A percentile compares a stretch with the other conserved stretches of the same genome.
phyloP scores from a whole-genome alignment of 257 asterid species.

The Solanum clarkiae region DNA sequence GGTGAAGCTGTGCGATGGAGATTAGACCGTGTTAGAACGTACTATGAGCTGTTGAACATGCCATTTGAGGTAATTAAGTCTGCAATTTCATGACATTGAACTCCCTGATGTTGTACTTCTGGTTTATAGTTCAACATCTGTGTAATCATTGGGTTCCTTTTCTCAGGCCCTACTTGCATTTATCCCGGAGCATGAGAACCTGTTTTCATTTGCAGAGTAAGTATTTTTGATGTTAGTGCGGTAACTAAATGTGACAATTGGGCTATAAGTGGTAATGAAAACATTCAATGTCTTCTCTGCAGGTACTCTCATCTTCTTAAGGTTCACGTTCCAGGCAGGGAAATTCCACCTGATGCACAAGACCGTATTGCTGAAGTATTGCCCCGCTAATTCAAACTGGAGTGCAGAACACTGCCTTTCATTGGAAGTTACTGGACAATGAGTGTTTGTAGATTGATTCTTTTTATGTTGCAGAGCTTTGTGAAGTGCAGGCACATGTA shows the following conservation, averaged over 20 bases:
- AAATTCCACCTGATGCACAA: slow-evolving; percentile 74
- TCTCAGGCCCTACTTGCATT: slow-evolving; percentile 89
- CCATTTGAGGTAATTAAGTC: slow-evolving; percentile 78
- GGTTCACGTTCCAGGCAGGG: slow-evolving; percentile 90
- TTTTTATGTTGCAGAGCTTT: slow-evolving; percentile 3
- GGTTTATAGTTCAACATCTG: neutral
- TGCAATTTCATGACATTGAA: neutral
- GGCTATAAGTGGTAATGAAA: neutral
- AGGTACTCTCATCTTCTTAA: slow-evolving; percentile 70
- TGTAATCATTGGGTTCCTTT: neutral
- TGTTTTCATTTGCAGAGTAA: slow-evolving; percentile 74
- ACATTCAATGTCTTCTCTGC: slow-evolving; percentile 6
- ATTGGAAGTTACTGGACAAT: neutral
- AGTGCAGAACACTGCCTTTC: neutral
- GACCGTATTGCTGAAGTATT: slow-evolving; percentile 62
- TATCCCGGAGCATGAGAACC: slow-evolving; percentile 61
- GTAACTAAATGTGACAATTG: neutral
- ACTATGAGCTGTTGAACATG: slow-evolving; percentile 85
- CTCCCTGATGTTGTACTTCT: neutral
- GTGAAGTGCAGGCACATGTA: neutral
- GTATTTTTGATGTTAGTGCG: slow-evolving; percentile 9
- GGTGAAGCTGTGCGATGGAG: slow-evolving; percentile 70
- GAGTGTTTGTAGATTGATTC: slow-evolving; percentile 6
- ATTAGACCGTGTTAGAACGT: slow-evolving; percentile 82
- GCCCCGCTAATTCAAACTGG: slow-evolving; percentile 16